Evolutionary conservation across 371 early-diverging fungal genomes (phyloP), one percentile per base, ranked within the genome.

Genomic region (Mucor irregularis): DNA sequence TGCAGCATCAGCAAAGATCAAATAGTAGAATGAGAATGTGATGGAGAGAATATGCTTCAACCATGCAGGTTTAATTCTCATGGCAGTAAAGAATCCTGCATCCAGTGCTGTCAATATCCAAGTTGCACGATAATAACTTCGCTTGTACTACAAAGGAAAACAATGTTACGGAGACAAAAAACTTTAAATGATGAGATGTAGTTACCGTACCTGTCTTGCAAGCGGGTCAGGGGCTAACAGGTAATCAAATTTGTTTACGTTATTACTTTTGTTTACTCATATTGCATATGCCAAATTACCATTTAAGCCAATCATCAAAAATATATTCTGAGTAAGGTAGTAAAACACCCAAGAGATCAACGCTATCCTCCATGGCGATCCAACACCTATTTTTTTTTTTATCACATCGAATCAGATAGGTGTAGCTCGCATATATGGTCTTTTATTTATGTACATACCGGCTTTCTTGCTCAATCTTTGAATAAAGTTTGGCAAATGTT

Each of bases 31-130:
- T 0, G 92, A 81, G 59, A 95, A 92, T 7, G 95, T 42, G 5
- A 96, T 61, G 0, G 90, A 86, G 49, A 89, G 62, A 3, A 89
- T 61, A 62, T 97, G 91, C 8, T 93, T 81, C 21, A 95, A 56
- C 61, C 79, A 77, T 43, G 77, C 76, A 0, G 95, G 94, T 21
- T 81, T 78, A 22, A 96, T 74, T 29, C 79, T 66, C 90, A 93
- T 92, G 9, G 95, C 94, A 2, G 96, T 95, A 64, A 94, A 88
- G 68, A 96, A 97, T 0, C 97, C 98, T 3, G 97, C 98, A 64
- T 98, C 97, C 24, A 96, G 68, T 2, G 93, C 92, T 6, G 93
- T 92, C 57, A 94, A 62, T 34, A 97, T 79, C 91, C 93, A 95
- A 1, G 95, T 88, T 2, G 94, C 95, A 19, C 98, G 86, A 62